Evolutionary conservation across 176 grass and related monocot genomes (phyloP).

Genomic region (Rhipidocladum racemiflorum): DNA sequence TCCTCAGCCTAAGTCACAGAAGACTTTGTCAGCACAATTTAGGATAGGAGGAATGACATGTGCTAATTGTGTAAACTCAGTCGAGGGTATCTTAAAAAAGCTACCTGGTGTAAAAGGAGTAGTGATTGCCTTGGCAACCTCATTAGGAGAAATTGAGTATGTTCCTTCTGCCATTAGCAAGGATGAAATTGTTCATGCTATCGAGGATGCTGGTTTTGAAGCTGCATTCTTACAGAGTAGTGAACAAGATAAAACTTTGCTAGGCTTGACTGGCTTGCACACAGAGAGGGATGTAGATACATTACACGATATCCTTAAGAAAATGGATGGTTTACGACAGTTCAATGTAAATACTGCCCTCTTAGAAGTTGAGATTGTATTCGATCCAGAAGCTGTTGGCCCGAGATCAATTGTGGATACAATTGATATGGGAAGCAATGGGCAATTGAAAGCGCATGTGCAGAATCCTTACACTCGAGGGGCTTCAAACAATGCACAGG

Average conservation of each 20-base stretch:
- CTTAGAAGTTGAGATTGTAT: conserved; percentile 71
- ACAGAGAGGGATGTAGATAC: conserved; percentile 49
- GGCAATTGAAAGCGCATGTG: conserved; percentile 56
- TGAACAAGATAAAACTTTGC: conserved; percentile 75
- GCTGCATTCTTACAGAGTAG: conserved; percentile 85
- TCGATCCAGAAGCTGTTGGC: conserved; percentile 78
- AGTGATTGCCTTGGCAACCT: conserved; percentile 82
- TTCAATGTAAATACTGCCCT: conserved; percentile 51
- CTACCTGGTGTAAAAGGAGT: conserved; percentile 82
- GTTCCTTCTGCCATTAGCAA: conserved; percentile 61
- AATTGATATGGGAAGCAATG: conserved; percentile 69
- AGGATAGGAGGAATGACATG: conserved; percentile 98
- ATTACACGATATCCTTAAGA: conserved; percentile 58
- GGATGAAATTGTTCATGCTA: conserved; percentile 77
- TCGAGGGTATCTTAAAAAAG: conserved; percentile 82
- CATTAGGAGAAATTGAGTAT: conserved; percentile 85
- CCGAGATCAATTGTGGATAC: conserved; percentile 74
- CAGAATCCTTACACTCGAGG: conserved; percentile 77
- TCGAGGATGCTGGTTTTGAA: conserved; percentile 98
- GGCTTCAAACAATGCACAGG: conserved; percentile 78
- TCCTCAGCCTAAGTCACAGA: conserved; percentile 57
- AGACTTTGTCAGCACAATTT: conserved; percentile 76
- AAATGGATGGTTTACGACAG: conserved; percentile 54
- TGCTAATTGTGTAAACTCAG: conserved; percentile 87
- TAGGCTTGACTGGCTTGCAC: conserved; percentile 52